These are phyloP conservation scores for Chlamydomonas reinhardtii DNA, from an alignment of 163 green algal genomes.

Conservation along the genomic window DNA sequence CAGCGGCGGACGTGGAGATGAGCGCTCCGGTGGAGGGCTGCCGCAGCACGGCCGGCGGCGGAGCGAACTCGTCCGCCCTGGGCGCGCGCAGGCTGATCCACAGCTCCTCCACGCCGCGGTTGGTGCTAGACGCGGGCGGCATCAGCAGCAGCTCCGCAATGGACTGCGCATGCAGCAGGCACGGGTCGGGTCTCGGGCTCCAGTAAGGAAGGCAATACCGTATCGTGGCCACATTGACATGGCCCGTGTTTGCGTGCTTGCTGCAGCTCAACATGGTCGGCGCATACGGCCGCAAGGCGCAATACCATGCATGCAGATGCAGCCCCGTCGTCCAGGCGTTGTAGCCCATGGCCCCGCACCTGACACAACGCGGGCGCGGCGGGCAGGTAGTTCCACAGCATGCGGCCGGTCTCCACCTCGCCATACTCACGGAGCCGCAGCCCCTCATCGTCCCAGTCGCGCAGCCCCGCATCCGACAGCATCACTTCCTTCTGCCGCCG, in stretches of 20 bases:
- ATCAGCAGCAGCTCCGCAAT: conserved; percentile 30
- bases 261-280: too few species aligned
- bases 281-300: too few species aligned
- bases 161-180: background rate
- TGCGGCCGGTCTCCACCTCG: conserved; percentile 19
- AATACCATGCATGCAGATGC: too few species aligned
- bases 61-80: background rate
- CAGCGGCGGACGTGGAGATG: too few species aligned
- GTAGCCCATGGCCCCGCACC: too few species aligned
- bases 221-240: too few species aligned
- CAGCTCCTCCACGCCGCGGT: conserved; percentile 23
- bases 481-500: conserved; percentile 20
- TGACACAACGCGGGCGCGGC: background rate
- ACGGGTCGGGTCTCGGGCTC: too few species aligned
- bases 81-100: conserved; percentile 23
- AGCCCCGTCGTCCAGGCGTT: too few species aligned
- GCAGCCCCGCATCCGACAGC: conserved; percentile 28
- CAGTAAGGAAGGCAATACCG: too few species aligned
- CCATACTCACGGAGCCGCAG: conserved; percentile 20
- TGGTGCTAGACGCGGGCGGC: background rate
- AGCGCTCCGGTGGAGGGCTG: too few species aligned
- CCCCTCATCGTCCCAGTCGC: conserved; percentile 30
- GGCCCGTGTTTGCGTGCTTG: too few species aligned
- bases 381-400: conserved; percentile 17
- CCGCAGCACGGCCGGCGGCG: too few species aligned